A percentile compares a stretch with the other conserved stretches of the same genome.
Conservation (phyloP, 2,329 filamentous ascomycete genomes). For the Aspergillus brunneoviolaceus region DNA sequence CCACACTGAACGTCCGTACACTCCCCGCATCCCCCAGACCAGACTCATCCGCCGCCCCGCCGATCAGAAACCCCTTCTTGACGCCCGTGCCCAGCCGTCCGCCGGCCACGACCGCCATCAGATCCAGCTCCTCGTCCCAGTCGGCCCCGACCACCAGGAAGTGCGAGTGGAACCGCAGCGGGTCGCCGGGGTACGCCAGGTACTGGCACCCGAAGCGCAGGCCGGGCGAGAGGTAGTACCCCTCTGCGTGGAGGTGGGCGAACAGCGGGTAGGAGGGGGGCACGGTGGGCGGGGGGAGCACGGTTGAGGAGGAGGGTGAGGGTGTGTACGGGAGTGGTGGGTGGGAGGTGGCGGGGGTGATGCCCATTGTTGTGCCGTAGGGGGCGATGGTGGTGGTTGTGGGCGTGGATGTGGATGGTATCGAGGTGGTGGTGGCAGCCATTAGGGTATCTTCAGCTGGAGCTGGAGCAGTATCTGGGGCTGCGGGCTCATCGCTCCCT, state of each 20-base stretch:
- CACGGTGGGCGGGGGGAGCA: constrained; percentile 35
- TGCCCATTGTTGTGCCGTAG: constrained; percentile 28
- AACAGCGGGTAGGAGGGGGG: constrained; percentile 70
- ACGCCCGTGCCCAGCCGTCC: constrained; percentile 89
- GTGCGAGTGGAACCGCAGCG: constrained; percentile 91
- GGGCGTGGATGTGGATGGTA: constrained; percentile 10
- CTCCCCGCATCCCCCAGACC: constrained; percentile 28
- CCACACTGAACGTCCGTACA: constrained; percentile 76
- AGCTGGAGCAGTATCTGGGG: constrained; percentile 1
- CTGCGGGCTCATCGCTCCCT: constrained; percentile 27
- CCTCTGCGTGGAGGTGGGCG: constrained; percentile 71
- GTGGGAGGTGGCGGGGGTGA: constrained; percentile 54
- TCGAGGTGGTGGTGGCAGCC: constrained; percentile 3
- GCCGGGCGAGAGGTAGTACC: constrained; percentile 87
- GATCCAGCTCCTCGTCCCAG: constrained; percentile 84
- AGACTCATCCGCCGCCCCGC: constrained; percentile 57
- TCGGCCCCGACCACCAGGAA: constrained; percentile 79
- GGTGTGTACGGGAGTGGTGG: constrained; percentile 43
- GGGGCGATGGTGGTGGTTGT: constrained; percentile 14
- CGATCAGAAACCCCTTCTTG: constrained; percentile 91
- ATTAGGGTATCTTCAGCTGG: neutral
- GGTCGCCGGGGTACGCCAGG: constrained; percentile 92
- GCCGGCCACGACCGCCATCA: constrained; percentile 82
- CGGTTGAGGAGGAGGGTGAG: constrained; percentile 22
- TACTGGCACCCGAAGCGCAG: constrained; percentile 93